phyloP scores from a whole-genome alignment of 2,329 filamentous ascomycete species.

The Myriosclerotinia scirpicola region DNA sequence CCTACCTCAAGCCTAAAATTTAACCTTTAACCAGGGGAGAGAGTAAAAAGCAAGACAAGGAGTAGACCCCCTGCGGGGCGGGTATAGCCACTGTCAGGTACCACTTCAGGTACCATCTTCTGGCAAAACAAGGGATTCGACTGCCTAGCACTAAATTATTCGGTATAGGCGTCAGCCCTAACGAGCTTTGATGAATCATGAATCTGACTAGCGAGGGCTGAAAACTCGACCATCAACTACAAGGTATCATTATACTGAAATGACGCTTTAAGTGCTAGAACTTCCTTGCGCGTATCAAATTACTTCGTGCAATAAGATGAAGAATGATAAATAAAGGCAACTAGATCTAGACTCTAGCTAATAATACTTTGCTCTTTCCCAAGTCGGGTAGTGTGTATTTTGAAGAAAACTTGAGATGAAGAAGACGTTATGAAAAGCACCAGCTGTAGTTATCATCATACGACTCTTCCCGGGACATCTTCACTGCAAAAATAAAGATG shows the following conservation, averaged over 20 bases:
- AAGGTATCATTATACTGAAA: neutral
- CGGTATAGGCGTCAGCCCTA: neutral
- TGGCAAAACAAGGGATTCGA: neutral
- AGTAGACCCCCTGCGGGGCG: too few species aligned
- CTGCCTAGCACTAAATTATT: neutral
- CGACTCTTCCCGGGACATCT: neutral
- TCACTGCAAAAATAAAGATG: neutral
- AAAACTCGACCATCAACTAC: neutral
- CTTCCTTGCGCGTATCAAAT: too few species aligned
- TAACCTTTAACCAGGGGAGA: too few species aligned
- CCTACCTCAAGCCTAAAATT: too few species aligned
- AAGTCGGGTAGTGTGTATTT: too few species aligned
- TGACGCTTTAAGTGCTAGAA: neutral
- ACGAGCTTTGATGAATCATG: neutral
- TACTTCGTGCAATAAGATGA: too few species aligned
- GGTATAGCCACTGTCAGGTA: too few species aligned
- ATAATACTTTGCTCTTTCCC: too few species aligned
- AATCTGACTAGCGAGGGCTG: neutral
- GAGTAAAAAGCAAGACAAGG: neutral
- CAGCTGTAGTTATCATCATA: neutral
- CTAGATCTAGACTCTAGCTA: too few species aligned
- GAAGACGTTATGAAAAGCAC: neutral
- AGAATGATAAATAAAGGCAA: too few species aligned
- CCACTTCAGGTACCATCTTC: neutral
- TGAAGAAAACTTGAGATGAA: neutral